These are phyloP conservation scores for Sordariomycetes sp. DNA, from an alignment of 2,329 filamentous ascomycete species.

Conservation along the genomic window DNA sequence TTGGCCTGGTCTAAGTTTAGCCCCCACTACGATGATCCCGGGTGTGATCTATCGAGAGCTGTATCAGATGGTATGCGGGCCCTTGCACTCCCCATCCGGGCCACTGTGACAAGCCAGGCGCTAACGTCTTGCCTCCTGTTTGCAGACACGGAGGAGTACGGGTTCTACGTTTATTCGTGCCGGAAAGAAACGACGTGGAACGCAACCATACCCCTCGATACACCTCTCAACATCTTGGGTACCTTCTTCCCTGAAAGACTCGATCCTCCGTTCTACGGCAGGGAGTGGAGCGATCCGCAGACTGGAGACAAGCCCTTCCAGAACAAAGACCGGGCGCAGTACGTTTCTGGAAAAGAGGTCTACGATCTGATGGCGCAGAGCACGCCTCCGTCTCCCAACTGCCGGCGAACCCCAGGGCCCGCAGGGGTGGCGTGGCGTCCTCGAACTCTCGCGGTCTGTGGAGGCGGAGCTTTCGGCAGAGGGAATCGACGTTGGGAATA, in stretches of 20 bases:
- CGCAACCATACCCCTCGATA: background rate
- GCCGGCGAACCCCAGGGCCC: background rate
- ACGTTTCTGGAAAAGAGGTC: conserved; percentile 4
- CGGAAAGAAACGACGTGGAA: conserved; percentile 2
- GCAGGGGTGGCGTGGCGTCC: conserved; percentile 1
- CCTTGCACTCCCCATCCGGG: background rate
- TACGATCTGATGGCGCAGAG: conserved; percentile 11
- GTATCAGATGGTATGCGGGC: background rate
- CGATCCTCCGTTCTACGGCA: background rate
- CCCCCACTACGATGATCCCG: background rate
- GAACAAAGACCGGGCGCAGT: background rate
- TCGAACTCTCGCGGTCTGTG: conserved; percentile 5
- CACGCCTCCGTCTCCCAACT: conserved; percentile 2
- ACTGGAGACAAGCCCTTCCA: background rate
- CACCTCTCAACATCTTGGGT: conserved; percentile 9
- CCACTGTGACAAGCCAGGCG: background rate
- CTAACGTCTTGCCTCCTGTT: background rate
- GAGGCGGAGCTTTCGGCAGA: conserved; percentile 7
- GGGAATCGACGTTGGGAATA: conserved; percentile 6
- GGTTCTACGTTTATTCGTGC: conserved; percentile 8
- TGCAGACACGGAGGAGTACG: conserved; percentile 7
- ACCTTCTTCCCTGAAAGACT: conserved; percentile 1
- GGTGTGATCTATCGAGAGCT: background rate
- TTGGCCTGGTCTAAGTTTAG: background rate
- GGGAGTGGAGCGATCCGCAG: background rate